Evolutionary conservation across 768 basidiomycete genomes (phyloP), one percentile per base, ranked within the genome.

Genomic region (Piloderma croceum): DNA sequence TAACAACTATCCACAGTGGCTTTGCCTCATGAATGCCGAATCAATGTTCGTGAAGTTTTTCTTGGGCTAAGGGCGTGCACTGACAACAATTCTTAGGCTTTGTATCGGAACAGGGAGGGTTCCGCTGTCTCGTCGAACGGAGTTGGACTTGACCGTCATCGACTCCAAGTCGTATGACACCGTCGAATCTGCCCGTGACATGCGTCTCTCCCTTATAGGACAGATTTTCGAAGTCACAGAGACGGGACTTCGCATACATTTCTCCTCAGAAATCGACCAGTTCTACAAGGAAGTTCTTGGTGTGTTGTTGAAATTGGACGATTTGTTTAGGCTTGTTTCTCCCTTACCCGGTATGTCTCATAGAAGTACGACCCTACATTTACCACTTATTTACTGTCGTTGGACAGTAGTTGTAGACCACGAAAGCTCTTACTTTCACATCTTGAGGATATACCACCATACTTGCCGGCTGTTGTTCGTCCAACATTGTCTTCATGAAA

Each of bases 391-490:
- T 45, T 50, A 53, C 48, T 42, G 52, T 53, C 44, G 54, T 52
- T 27, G 52, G 45, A 23, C 41, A 74, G 73, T 73, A 40, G 52
- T 69, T 34, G 58, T 65, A 45, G 61, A 64, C 41, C 47, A 65
- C 37, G 73, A 74, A 44, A 48, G 46, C 23, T 69, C 71, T 43
- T 61, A 72, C 44, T 65, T 64, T 39, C 58, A 62, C 19, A 68
- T 70, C 57, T 56, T 70, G 24, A 48, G 61, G 7, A 51, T 71
- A 27, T 60, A 67, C 39, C 71, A 63, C 43, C 58, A 69, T 33
- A 63, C 60, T 4, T 69, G 65, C 43, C 60, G 63, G 19, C 57
- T 74, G 23, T 44, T 67, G 23, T 54, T 67, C 20, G 37, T 67
- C 22, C 54, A 70, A 17, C 65, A 65, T 31, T 62, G 59, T n/a